Evolutionary conservation across 768 basidiomycete species (phyloP), one percentile per base, ranked within the genome.

Genomic region (Pisolithus albus): DNA sequence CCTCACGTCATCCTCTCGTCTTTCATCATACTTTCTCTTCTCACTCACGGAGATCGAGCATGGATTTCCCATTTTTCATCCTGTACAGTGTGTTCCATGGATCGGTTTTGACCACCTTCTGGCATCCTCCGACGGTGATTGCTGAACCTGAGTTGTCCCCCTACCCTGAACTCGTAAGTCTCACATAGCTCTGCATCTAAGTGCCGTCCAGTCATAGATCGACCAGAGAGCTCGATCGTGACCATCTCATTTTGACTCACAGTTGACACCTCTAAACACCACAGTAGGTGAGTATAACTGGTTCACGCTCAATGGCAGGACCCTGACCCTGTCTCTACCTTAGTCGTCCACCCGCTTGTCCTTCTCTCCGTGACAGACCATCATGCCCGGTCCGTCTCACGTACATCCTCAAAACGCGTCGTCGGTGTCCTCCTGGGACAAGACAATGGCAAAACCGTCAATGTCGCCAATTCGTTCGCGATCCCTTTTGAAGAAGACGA

Each of bases 401-500:
- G 90, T 24, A 85, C 79, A 47, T 86, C 88, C 6, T 81, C 84
- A 54, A 97, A 96, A 67, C 86, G 96, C 52, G 95, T 98, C 13
- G 74, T 99, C 36, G 95, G 96, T 46, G 88, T 97, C 18, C 75
- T 98, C 1, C 75, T 98, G 7, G 95, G 96, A 1, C 93, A 98
- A 70, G 91, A 98, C 71, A 87, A 90, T 60, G 94, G 92, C 60
- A 90, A 87, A 63, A 88, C 85, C 15, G 82, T 97, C 66, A 97
- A 98, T 62, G 93, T 97, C 34, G 93, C 95, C 49, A 99, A 99
- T 67, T 96, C 92, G 48, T 97, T 89, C 64, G 95, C 87, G 11
- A 92, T 98, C 23, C 96, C 96, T 4, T 99, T 99, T 66, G 96
- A 98, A 63, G 96, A 99, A 66, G 96, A 97, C 68, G 95, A 97